A percentile compares a stretch with the other conserved stretches of the same genome.
These are phyloP conservation scores for Myxozyma vanderwaltii DNA, from an alignment of 805 yeast species.

Conservation along the genomic window DNA sequence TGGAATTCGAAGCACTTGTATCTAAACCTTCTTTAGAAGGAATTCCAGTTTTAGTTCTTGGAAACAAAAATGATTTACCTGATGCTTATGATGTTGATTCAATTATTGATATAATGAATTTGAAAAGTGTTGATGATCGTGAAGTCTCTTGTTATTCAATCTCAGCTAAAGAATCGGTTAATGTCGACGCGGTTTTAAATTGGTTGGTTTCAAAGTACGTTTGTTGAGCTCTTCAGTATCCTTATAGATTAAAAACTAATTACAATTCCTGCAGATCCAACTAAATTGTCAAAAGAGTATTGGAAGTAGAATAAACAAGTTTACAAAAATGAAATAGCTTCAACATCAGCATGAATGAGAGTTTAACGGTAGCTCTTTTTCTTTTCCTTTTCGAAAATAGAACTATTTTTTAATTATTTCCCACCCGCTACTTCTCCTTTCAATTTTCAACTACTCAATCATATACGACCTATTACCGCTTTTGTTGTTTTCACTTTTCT, in stretches of 20 bases:
- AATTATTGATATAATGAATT: constrained; percentile 40
- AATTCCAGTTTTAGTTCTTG: constrained; percentile 44
- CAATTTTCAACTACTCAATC: too few species aligned
- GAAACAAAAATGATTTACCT: constrained; percentile 43
- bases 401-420: background rate
- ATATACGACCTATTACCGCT: too few species aligned
- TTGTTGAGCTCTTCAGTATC: too few species aligned
- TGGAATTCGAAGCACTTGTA: constrained; percentile 41
- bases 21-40: constrained; percentile 39
- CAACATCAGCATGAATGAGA: too few species aligned
- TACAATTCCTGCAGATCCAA: background rate
- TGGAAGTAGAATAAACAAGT: too few species aligned
- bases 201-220: constrained; percentile 42
- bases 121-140: constrained; percentile 40
- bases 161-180: constrained; percentile 43
- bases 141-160: constrained; percentile 45
- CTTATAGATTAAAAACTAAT: background rate
- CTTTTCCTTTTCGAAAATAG: background rate
- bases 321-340: too few species aligned
- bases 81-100: constrained; percentile 42
- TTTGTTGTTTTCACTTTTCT: background rate
- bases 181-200: constrained; percentile 42
- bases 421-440: background rate
- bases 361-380: too few species aligned
- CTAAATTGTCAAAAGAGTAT: background rate